A percentile compares a stretch with the other conserved stretches of the same genome.
phyloP scores from a whole-genome alignment of 768 basidiomycete genomes.

The Suillus hirtellus region DNA sequence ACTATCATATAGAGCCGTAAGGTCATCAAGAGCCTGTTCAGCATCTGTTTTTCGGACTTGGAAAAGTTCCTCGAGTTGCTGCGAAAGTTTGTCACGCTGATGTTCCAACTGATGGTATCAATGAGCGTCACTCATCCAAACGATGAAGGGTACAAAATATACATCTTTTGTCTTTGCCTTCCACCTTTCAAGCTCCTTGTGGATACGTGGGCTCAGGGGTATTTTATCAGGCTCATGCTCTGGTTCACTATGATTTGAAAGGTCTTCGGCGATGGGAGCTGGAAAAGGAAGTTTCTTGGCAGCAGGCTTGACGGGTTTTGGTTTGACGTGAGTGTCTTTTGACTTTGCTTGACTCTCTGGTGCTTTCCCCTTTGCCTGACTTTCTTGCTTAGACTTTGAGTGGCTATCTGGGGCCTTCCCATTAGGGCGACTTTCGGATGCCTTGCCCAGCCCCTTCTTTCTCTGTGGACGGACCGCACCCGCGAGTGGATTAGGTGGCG shows the following conservation, averaged over 20 bases:
- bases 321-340: constrained; percentile 1
- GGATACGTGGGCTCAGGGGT: constrained; percentile 3
- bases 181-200: constrained; percentile 31
- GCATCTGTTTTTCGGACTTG: constrained; percentile 64
- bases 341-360: constrained; percentile 6
- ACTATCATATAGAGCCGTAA: constrained; percentile 51
- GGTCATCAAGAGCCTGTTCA: constrained; percentile 52
- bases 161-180: constrained; percentile 33
- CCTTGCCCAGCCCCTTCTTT: constrained; percentile 14
- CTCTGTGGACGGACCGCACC: constrained; percentile 13
- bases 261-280: constrained; percentile 11
- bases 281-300: constrained; percentile 16
- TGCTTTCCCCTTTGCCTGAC: not conserved
- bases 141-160: not conserved
- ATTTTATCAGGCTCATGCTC: not conserved
- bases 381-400: constrained; percentile 17
- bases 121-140: constrained; percentile 5
- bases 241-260: not conserved
- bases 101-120: constrained; percentile 28
- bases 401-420: not conserved
- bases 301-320: constrained; percentile 3
- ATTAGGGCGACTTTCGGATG: constrained; percentile 11
- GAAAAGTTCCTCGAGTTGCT: constrained; percentile 60
- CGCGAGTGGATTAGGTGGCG: constrained; percentile 12
- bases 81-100: constrained; percentile 48